Evolutionary conservation across 1,284 basidiomycete species (phyloP).

Genomic region (Leccinum solheimii): DNA sequence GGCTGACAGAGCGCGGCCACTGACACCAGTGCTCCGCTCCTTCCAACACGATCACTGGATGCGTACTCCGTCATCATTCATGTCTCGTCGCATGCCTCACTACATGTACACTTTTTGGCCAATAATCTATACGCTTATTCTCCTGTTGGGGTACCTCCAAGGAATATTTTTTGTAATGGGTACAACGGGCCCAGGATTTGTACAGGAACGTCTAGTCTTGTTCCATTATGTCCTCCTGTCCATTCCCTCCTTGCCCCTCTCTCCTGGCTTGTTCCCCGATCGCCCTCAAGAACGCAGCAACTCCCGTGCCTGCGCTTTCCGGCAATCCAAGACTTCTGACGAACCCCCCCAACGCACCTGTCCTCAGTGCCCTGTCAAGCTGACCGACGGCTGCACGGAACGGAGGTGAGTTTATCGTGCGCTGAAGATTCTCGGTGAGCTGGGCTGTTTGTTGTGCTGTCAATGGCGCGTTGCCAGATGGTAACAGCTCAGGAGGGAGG

Average conservation of each 20-base stretch:
- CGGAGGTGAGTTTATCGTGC: conserved; percentile 55
- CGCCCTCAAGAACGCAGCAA: conserved; percentile 71
- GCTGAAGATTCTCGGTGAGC: conserved; percentile 60
- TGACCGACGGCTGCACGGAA: conserved; percentile 63
- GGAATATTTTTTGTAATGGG: too few species aligned
- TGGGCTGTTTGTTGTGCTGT: conserved; percentile 29
- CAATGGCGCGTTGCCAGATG: conserved; percentile 12
- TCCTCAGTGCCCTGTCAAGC: conserved; percentile 75
- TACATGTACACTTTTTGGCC: neutral
- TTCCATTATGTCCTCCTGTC: conserved; percentile 33
- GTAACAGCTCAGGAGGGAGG: conserved; percentile 48
- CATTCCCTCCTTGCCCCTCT: conserved; percentile 35
- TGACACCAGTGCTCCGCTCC: conserved; percentile 33
- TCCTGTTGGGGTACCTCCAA: too few species aligned
- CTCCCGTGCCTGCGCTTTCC: conserved; percentile 72
- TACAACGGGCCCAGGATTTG: neutral
- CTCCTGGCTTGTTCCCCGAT: conserved; percentile 71
- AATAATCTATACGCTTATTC: conserved; percentile 1
- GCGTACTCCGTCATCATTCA: neutral
- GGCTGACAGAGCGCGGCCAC: conserved; percentile 67
- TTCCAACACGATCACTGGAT: conserved; percentile 1
- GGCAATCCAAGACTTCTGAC: conserved; percentile 75
- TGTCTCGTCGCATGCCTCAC: neutral
- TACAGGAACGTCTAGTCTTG: conserved; percentile 22
- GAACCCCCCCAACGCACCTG: conserved; percentile 68